Evolutionary conservation across 1,284 basidiomycete genomes (phyloP), one percentile per base, ranked within the genome.

Genomic region (Pseudomicrostroma phylloplanum): DNA sequence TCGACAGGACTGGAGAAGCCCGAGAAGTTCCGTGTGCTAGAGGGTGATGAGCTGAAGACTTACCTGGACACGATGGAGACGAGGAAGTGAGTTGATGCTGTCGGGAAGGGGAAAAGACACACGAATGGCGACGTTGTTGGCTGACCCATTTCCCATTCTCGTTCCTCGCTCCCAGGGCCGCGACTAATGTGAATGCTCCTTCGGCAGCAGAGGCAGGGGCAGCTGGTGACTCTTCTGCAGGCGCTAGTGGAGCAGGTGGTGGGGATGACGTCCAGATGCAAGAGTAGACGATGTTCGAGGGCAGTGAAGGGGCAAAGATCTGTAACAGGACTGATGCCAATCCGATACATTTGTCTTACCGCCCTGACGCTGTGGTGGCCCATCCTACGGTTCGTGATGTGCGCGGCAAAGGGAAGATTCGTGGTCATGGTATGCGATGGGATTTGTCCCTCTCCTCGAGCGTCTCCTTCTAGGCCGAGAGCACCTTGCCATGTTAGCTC

Each of bases 21-120:
- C 23, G 68, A 78, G 56, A 73, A 74, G 61, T 76, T 78, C 57
- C 61, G 65, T n/a, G 57, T 79, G 57, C 57, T 74, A 19, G 77
- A 79, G 58, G 77, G 72, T 19, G 71, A 77, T 1, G 70, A 70
- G 8, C 67, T 79, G 57, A 67, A 61, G 41, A 53, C 57, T 15
- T 79, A 71, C 68, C 70, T 79, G 60, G 72, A 71, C 55, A 60
- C 36, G 70, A 54, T 54, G 51, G 51, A 54, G 21, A 54, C 19
- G 51, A 17, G 51, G 17, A 54, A 48, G 43, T 48, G 43, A 48
- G 43, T 48, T 3, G 12, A 6, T 9, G 30, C 30, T 36, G 30
- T 36, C 9, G 30, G 30, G 4, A 4, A 36, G 30, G 30, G 4
- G 9, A n/a, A n/a, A n/a, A n/a, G n/a, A 36, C 9, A 9, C 9